Evolutionary conservation across 1,284 basidiomycete genomes (phyloP).

Genomic region (Athelia sp.): DNA sequence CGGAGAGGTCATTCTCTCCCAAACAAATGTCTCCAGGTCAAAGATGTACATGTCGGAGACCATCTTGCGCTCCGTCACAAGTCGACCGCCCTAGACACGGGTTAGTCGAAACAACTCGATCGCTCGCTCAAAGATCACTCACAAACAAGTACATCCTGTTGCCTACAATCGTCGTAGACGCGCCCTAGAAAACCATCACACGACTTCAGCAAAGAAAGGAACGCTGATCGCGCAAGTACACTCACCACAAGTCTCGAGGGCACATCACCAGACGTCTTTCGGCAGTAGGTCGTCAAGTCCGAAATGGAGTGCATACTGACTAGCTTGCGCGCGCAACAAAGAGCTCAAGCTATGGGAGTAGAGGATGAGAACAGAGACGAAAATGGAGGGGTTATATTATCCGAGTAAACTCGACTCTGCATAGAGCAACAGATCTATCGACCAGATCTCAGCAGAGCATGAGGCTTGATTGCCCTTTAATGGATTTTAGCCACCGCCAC

Average conservation of each 20-base stretch:
- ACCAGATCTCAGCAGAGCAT: no score
- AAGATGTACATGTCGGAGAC: slow-evolving; percentile 86
- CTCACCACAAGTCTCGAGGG: slow-evolving; percentile 85
- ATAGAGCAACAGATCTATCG: no score
- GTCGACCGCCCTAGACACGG: slow-evolving; percentile 66
- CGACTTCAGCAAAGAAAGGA: slow-evolving; percentile 4
- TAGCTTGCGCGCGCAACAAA: slow-evolving; percentile 7
- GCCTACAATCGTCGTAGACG: slow-evolving; percentile 80
- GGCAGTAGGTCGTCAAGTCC: slow-evolving; percentile 82
- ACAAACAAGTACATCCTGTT: slow-evolving; percentile 85
- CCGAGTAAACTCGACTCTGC: no score
- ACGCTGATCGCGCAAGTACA: slow-evolving; percentile 13
- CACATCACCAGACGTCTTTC: slow-evolving; percentile 81
- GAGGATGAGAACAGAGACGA: no score
- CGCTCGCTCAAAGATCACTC: slow-evolving; percentile 24
- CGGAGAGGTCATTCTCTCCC: slow-evolving; percentile 66
- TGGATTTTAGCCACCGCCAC: no score
- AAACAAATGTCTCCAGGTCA: slow-evolving; percentile 72
- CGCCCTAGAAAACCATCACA: slow-evolving; percentile 44
- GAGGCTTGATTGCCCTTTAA: no score
- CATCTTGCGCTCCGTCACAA: slow-evolving; percentile 84
- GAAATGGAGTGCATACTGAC: slow-evolving; percentile 85
- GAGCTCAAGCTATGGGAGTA: background rate
- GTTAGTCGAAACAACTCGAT: slow-evolving; percentile 7
- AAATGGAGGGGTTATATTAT: no score